These are phyloP conservation scores for Balansia obtecta DNA, from an alignment of 2,329 filamentous ascomycete species.

Conservation along the genomic window DNA sequence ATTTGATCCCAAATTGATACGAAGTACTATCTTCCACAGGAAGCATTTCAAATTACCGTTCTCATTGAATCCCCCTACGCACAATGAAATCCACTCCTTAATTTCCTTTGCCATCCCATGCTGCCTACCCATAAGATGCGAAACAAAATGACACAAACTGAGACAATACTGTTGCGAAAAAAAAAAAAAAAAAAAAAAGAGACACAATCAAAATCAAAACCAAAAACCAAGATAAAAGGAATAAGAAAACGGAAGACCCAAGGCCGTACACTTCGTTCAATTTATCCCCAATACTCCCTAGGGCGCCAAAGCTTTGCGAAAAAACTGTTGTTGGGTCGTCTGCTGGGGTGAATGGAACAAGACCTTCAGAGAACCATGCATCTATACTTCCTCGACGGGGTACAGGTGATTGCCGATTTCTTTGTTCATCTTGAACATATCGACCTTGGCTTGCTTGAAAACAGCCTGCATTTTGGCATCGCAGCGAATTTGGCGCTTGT, in stretches of 20 bases:
- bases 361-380: neutral
- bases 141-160: neutral
- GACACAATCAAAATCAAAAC: too few relatives aligned
- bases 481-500: conserved; percentile 87
- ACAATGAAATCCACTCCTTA: neutral
- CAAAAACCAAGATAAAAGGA: neutral
- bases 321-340: neutral
- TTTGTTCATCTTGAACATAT: conserved; percentile 99
- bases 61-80: neutral
- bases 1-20: neutral
- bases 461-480: conserved; percentile 85
- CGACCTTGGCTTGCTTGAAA: conserved; percentile 80
- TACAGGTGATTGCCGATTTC: conserved; percentile 83
- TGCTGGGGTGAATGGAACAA: neutral
- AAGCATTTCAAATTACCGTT: neutral
- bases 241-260: neutral
- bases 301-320: conserved; percentile 7
- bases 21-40: neutral
- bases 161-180: neutral
- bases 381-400: conserved; percentile 56
- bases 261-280: neutral
- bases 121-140: conserved; percentile 4
- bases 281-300: conserved; percentile 5
- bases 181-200: neutral
- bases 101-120: conserved; percentile 7